Evolutionary conservation across 2,329 filamentous ascomycete species (phyloP).

Genomic region (Phyllosticta citriasiana): DNA sequence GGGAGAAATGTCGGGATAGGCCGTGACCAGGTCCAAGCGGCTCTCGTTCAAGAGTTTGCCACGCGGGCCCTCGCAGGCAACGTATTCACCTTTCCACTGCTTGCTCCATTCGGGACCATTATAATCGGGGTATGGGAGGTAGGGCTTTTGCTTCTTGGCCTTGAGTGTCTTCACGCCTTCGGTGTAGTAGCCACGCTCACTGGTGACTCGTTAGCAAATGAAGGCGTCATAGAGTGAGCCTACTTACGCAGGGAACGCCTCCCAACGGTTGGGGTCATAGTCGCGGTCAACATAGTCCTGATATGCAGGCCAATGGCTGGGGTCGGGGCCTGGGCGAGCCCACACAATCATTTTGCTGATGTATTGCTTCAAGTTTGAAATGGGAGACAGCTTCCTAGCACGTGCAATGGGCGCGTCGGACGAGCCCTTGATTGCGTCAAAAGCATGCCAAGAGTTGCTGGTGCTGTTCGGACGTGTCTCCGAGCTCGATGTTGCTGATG

Average conservation of each 20-base stretch:
- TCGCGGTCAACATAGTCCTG: constrained; percentile 31
- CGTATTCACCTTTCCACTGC: constrained; percentile 47
- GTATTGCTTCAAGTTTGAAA: constrained; percentile 23
- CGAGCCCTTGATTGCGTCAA: constrained; percentile 5
- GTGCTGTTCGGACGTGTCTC: background rate
- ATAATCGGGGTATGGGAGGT: constrained; percentile 64
- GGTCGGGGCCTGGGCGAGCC: constrained; percentile 22
- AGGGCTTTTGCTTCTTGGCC: constrained; percentile 41
- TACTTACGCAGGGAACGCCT: constrained; percentile 31
- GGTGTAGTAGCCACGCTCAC: constrained; percentile 4
- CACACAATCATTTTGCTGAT: constrained; percentile 34
- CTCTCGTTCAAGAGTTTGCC: constrained; percentile 42
- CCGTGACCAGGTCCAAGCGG: constrained; percentile 53
- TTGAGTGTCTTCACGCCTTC: background rate
- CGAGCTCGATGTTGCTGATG: background rate
- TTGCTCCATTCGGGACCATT: constrained; percentile 52
- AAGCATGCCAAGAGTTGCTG: constrained; percentile 8
- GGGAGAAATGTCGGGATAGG: constrained; percentile 47
- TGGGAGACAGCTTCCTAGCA: constrained; percentile 5
- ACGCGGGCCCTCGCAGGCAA: constrained; percentile 54
- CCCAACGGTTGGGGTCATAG: constrained; percentile 41
- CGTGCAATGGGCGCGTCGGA: constrained; percentile 1
- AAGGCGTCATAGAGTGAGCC: background rate
- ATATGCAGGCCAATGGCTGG: constrained; percentile 36
- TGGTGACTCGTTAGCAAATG: background rate